Evolutionary conservation across 768 basidiomycete species (phyloP), one percentile per base, ranked within the genome.

Genomic region (Pleurotus tuber-regium): DNA sequence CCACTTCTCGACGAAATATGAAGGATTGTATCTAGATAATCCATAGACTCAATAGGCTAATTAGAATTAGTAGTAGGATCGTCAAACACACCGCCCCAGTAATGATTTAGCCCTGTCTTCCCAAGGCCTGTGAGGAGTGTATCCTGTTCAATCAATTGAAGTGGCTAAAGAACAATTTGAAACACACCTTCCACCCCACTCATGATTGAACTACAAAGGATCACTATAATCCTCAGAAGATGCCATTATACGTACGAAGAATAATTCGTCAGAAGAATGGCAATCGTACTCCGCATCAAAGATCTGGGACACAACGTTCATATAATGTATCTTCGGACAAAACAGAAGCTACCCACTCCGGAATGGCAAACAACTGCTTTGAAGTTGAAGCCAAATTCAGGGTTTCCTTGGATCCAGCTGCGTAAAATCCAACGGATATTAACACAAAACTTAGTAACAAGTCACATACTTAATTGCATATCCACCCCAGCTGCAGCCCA

Each of bases 361-460:
- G 98, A 96, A 61, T 98, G 96, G 59, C 85, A 87, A 11, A 95
- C 81, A 36, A 98, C 75, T 3, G 92, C 92, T 71, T 95, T 97
- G 77, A 98, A 97, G 18, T 80, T 79, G 63, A 93, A 92, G 2
- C 79, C 85, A 56, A 76, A 91, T 59, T 96, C 92, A 8, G 90
- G 89, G 62, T 97, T 91, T 0, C 93, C 92, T 69, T 96, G 90
- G 49, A 97, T 94, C 92, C 92, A 97, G 66, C 93, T 96, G 40
- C 24, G 19, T n/a, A n/a, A n/a, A n/a, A n/a, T n/a, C n/a, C 14
- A 47, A 50, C 51, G 35, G 2, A 46, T 42, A 24, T 12, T 10
- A 50, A 55, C 14, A 55, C 50, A 46, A 30, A 25, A 39, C 19
- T 18, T 39, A 33, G 31, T 59, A 30, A 58, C 35, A 52, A 26